These are phyloP conservation scores for Sporisorium sorghi DNA, from an alignment of 1,284 basidiomycete species.

Conservation along the genomic window DNA sequence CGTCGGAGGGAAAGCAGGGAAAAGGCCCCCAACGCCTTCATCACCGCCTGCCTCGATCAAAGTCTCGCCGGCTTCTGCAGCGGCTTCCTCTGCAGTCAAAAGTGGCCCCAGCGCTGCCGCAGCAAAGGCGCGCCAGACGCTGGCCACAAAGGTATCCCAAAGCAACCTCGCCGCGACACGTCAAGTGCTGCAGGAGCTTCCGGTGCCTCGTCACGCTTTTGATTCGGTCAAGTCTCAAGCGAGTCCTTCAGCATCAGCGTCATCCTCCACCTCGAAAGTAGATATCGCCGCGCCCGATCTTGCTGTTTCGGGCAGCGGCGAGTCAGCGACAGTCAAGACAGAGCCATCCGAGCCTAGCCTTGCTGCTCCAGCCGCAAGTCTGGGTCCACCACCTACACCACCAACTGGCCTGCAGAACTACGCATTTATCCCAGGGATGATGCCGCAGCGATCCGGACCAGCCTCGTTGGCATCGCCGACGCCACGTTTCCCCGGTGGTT, in stretches of 20 bases:
- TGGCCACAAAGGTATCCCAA: constrained; percentile 16
- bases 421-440: constrained; percentile 40
- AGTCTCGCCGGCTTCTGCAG: constrained; percentile 8
- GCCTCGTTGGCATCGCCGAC: constrained; percentile 25
- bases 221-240: not conserved
- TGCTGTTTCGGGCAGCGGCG: not conserved
- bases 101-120: not conserved
- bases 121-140: constrained; percentile 1
- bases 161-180: constrained; percentile 21
- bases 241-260: not conserved
- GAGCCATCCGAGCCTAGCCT: constrained; percentile 13
- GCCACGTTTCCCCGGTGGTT: constrained; percentile 41
- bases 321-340: not conserved
- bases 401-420: constrained; percentile 32
- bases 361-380: not conserved
- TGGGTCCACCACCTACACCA: constrained; percentile 33
- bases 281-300: not conserved
- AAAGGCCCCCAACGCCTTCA: constrained; percentile 23
- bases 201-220: constrained; percentile 30
- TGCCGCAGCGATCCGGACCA: constrained; percentile 18
- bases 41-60: constrained; percentile 13
- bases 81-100: not conserved
- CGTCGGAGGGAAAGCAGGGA: constrained; percentile 5
- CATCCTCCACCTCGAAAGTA: not conserved
- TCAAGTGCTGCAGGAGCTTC: constrained; percentile 32